A percentile compares a stretch with the other conserved stretches of the same genome.
These are phyloP conservation scores for Ophiognomonia clavigignenti-juglandacearum DNA, from an alignment of 2,329 filamentous ascomycete genomes.

Conservation along the genomic window DNA sequence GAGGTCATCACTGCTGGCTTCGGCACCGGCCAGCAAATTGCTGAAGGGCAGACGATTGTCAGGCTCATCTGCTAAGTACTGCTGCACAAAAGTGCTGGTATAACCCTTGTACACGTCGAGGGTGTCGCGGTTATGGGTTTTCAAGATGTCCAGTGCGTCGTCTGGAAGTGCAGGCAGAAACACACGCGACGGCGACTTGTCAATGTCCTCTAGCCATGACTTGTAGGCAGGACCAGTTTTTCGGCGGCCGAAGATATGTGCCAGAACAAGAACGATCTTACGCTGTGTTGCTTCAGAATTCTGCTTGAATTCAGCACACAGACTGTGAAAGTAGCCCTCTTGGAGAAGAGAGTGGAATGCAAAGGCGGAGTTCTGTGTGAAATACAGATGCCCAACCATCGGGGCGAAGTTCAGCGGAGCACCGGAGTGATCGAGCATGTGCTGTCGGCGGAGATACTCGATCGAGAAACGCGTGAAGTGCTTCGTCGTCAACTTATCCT, in stretches of 20 bases:
- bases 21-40: constrained; percentile 36
- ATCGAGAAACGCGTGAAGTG: constrained; percentile 79
- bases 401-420: constrained; percentile 68
- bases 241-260: constrained; percentile 64
- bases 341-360: constrained; percentile 72
- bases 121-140: constrained; percentile 60
- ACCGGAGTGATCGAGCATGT: constrained; percentile 57
- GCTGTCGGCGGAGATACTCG: constrained; percentile 68
- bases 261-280: constrained; percentile 63
- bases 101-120: constrained; percentile 64
- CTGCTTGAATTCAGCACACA: constrained; percentile 54
- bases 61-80: constrained; percentile 47
- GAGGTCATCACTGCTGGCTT: constrained; percentile 11
- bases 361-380: constrained; percentile 69
- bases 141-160: constrained; percentile 50
- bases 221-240: constrained; percentile 41
- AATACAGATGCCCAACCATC: constrained; percentile 68
- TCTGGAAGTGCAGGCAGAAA: constrained; percentile 60
- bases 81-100: constrained; percentile 62
- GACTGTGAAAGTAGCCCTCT: constrained; percentile 59
- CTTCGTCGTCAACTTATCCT: constrained; percentile 63
- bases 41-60: constrained; percentile 59
- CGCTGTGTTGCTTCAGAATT: constrained; percentile 45
- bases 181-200: constrained; percentile 58
- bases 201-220: constrained; percentile 41